Evolutionary conservation across 2,329 filamentous ascomycete genomes (phyloP), one percentile per base, ranked within the genome.

Genomic region (Samsoniella hepiali): DNA sequence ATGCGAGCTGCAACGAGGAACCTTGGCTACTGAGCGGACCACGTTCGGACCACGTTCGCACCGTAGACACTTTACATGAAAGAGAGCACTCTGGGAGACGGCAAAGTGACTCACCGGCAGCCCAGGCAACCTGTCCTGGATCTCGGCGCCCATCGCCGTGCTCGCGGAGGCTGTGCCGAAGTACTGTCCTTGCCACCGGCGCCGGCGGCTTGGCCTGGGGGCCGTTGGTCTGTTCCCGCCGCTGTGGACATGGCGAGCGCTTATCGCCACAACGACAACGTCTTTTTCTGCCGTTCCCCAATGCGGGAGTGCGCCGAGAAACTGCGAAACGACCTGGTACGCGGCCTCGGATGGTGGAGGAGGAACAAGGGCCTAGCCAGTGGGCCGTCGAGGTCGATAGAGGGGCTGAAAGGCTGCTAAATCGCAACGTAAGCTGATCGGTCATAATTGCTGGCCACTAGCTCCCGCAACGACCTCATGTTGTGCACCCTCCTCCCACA

Each of bases 91-190:
- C 22, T 34, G 17, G 6, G 3, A 27, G 7, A 11, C 9, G 22
- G 50, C 13, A 51, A 17, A 6, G 50, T 17, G 27, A 17, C 50
- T 53, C 36, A 53, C 50, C 50, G 50, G 50, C 50, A 53, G 50
- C 50, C 32, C 31, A 53, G 31, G 50, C 50, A 53, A 13, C 50
- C 50, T 53, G 50, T 53, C 50, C 50, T 53, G 8, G 50, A 53
- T 53, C 50, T 36, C 15, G 50, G 50, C 6, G 50, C 50, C 50
- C 50, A 53, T 36, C 50, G 50, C 50, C n/a, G 36, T 3, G 17
- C n/a, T 11, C 50, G 50, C 27, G 45, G 45, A 49, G 45, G 27
- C 31, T 53, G 9, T 10, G 31, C 31, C 17, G 50, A 34, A 53
- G 22, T 22, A 22, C 17, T 10, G 32, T 53, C 50, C 31, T 53